Conservation (phyloP, 306 rosid genomes). For the Cicer arietinum region DNA sequence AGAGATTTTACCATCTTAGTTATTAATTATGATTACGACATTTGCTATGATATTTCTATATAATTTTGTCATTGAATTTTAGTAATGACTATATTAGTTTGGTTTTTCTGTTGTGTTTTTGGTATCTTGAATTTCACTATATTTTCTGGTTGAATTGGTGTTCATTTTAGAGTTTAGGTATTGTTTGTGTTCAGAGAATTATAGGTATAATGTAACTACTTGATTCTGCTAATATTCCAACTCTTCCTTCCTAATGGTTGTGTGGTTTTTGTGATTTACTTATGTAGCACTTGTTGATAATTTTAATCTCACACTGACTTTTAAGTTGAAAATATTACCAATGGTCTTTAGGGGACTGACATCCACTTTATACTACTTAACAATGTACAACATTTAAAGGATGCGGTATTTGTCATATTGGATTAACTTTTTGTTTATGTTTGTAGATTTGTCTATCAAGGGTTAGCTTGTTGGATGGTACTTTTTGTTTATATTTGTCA, state of each 20-base stretch:
- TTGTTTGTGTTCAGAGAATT: no score
- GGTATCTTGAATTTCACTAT: neutral
- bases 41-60: slow-evolving; percentile 16
- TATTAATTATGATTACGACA: neutral
- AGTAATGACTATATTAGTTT: neutral
- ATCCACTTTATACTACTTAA: no score
- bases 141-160: no score
- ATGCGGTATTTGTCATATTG: neutral
- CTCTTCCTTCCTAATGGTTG: neutral
- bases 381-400: neutral
- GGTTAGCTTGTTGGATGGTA: no score
- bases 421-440: neutral
- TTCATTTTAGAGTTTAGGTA: no score
- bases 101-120: neutral
- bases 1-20: slow-evolving; percentile 34
- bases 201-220: no score
- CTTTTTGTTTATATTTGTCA: no score
- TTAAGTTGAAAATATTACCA: neutral
- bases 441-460: no score
- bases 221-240: neutral
- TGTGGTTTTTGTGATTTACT: neutral
- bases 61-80: slow-evolving; percentile 24
- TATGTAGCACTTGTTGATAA: neutral
- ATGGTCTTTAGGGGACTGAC: neutral
- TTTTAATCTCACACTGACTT: neutral